Evolutionary conservation across 768 basidiomycete species (phyloP).

Genomic region (Auricularia sp.): DNA sequence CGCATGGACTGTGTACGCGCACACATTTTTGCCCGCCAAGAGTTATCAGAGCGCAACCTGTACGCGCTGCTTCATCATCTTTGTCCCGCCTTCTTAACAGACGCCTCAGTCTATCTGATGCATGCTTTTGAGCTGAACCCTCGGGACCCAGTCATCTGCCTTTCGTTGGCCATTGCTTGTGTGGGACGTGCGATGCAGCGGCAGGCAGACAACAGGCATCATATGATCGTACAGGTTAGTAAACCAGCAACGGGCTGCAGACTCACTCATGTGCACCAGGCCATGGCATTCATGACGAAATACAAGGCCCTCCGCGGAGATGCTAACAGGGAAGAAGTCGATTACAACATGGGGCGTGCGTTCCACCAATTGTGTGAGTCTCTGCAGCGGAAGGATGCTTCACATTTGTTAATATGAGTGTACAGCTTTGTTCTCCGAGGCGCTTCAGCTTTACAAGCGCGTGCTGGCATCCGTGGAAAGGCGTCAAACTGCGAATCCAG

Average conservation of each 20-base stretch:
- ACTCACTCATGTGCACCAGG: slow-evolving; percentile 31
- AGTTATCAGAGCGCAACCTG: slow-evolving; percentile 89
- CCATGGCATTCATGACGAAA: slow-evolving; percentile 70
- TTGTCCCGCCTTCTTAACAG: not conserved
- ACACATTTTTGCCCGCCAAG: slow-evolving; percentile 71
- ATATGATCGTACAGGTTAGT: slow-evolving; percentile 65
- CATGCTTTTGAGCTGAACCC: slow-evolving; percentile 81
- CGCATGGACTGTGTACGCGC: slow-evolving; percentile 66
- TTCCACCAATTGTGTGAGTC: slow-evolving; percentile 84
- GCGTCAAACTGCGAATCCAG: slow-evolving; percentile 9
- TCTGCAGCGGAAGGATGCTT: not conserved
- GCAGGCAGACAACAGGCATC: slow-evolving; percentile 89
- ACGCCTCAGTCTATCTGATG: slow-evolving; percentile 64
- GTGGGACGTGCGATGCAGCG: slow-evolving; percentile 87
- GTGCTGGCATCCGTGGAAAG: slow-evolving; percentile 56
- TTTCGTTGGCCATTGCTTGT: slow-evolving; percentile 75
- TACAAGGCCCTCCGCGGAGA: slow-evolving; percentile 59
- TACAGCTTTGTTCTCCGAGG: slow-evolving; percentile 69
- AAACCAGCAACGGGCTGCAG: not conserved
- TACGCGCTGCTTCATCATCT: slow-evolving; percentile 29
- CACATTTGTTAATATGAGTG: not conserved
- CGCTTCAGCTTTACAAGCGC: slow-evolving; percentile 73
- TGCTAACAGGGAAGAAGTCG: slow-evolving; percentile 56
- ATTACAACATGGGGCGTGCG: slow-evolving; percentile 85
- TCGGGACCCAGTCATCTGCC: slow-evolving; percentile 75